Evolutionary conservation across 1,139 yeast species (phyloP).

Genomic region (Hansenula sp.): DNA sequence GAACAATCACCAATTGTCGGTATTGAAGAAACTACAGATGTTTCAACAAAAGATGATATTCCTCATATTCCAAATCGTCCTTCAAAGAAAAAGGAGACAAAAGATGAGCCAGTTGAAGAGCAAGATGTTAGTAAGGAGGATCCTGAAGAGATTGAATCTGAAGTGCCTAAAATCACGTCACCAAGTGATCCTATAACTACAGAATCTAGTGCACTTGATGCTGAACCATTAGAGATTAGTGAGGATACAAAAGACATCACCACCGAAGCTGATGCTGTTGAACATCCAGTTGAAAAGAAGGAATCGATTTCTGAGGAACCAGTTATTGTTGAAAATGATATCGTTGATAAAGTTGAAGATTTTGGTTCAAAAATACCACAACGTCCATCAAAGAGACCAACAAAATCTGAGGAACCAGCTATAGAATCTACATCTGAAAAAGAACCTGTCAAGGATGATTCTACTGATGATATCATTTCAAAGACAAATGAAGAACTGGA

Average conservation of each 20-base stretch:
- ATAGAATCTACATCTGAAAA: not conserved
- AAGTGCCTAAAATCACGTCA: too few relatives aligned
- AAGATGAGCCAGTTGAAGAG: not conserved
- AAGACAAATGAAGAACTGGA: not conserved
- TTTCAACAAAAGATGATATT: too few relatives aligned
- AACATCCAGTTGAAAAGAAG: not conserved
- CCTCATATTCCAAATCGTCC: conserved; percentile 17
- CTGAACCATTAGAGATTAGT: not conserved
- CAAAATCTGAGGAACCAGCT: not conserved
- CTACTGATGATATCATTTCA: not conserved
- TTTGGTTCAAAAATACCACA: not conserved
- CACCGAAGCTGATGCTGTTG: not conserved
- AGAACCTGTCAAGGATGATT: not conserved
- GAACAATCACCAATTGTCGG: too few relatives aligned
- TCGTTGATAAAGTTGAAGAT: not conserved
- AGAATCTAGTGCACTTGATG: not conserved
- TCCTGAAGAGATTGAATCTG: not conserved
- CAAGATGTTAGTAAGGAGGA: not conserved
- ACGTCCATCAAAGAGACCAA: not conserved
- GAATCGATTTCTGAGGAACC: not conserved
- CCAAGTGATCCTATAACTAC: not conserved
- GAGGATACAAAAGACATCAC: not conserved
- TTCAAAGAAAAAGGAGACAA: conserved; percentile 1
- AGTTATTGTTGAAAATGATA: not conserved
- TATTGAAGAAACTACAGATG: too few relatives aligned